These are phyloP conservation scores for Harringtonia aguacate DNA, from an alignment of 2,329 filamentous ascomycete species.

Conservation along the genomic window DNA sequence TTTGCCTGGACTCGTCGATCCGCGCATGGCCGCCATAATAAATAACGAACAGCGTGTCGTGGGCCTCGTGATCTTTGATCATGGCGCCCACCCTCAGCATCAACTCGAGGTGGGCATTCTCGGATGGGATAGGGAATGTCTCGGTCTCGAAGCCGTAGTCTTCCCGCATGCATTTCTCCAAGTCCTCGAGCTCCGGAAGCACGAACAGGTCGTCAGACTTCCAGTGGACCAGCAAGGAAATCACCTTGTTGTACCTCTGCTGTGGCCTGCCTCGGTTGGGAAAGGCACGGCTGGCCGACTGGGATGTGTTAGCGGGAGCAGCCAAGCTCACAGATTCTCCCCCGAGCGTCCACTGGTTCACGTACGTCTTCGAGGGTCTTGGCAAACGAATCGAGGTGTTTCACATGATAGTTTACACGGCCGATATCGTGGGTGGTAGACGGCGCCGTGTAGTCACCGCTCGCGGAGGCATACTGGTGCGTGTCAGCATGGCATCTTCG, in stretches of 20 bases:
- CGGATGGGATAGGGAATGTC: conserved; percentile 46
- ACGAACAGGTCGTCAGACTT: conserved; percentile 48
- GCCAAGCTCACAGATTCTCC: not conserved
- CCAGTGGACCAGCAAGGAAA: conserved; percentile 46
- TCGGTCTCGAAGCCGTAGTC: conserved; percentile 48
- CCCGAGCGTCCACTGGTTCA: conserved; percentile 6
- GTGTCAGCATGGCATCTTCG: not conserved
- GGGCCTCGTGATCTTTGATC: conserved; percentile 42
- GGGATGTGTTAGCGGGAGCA: not conserved
- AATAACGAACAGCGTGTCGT: conserved; percentile 44
- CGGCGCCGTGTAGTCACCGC: conserved; percentile 25
- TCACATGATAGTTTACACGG: conserved; percentile 47
- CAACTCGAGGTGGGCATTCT: conserved; percentile 46
- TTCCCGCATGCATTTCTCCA: conserved; percentile 42
- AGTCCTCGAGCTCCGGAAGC: conserved; percentile 44
- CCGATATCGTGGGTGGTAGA: conserved; percentile 45
- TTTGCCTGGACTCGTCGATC: conserved; percentile 49
- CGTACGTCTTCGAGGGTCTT: conserved; percentile 42
- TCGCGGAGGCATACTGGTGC: conserved; percentile 31
- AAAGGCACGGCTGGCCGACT: conserved; percentile 43
- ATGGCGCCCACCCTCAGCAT: conserved; percentile 46
- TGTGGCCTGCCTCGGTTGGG: conserved; percentile 41
- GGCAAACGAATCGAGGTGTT: conserved; percentile 43
- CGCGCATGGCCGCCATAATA: conserved; percentile 51
- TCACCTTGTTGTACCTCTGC: conserved; percentile 45